A percentile compares a stretch with the other conserved stretches of the same genome.
Conservation (phyloP, 148 eudicot genomes). For the Diospyros kaki region DNA sequence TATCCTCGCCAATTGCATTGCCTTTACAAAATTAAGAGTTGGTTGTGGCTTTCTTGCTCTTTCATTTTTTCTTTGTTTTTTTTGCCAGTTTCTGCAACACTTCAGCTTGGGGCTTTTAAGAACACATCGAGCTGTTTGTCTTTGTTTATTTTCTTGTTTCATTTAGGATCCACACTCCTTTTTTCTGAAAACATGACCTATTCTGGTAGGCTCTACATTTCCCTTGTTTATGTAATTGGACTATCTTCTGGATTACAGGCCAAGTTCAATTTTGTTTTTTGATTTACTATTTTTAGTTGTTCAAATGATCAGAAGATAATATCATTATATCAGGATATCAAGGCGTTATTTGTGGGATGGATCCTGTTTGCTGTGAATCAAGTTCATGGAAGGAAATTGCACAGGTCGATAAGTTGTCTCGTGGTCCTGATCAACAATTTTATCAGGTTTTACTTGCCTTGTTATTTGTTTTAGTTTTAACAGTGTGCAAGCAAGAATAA, state of each 20-base stretch:
- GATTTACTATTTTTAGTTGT: background rate
- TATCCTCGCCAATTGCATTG: background rate
- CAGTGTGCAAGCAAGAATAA: background rate
- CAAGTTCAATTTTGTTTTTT: background rate
- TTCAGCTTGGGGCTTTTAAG: background rate
- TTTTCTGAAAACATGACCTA: background rate
- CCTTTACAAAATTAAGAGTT: background rate
- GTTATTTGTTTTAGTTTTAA: background rate
- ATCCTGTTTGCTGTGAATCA: slow-evolving; percentile 95
- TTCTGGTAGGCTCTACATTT: background rate
- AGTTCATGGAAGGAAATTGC: slow-evolving; percentile 88
- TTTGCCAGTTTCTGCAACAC: background rate
- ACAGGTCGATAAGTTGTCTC: slow-evolving; percentile 60
- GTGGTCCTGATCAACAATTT: slow-evolving; percentile 87
- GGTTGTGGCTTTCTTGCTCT: background rate
- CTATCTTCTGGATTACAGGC: background rate
- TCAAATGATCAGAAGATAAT: slow-evolving; percentile 2
- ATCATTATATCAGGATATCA: slow-evolving; percentile 53
- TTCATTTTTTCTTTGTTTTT: too few species aligned
- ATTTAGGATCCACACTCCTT: background rate
- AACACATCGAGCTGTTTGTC: background rate
- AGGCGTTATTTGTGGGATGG: slow-evolving; percentile 96
- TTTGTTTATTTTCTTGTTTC: background rate
- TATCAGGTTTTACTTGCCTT: slow-evolving; percentile 59
- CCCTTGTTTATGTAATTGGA: background rate